Evolutionary conservation across 345 rosid species (phyloP).

Genomic region (Arabidopsis arenosa): DNA sequence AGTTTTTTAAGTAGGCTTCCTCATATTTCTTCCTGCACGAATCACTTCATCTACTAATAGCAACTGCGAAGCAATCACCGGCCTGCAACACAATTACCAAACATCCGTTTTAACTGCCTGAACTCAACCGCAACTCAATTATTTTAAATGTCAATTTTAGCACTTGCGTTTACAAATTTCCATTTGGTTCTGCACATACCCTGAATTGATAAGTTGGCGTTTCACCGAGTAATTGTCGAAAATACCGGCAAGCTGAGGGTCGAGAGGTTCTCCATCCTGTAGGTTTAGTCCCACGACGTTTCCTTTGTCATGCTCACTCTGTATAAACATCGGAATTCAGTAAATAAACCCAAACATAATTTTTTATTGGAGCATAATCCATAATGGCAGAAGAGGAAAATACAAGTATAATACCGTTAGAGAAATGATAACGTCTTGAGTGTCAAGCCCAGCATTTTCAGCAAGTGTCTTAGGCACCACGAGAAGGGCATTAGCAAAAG

Average conservation of each 20-base stretch:
- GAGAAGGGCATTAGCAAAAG: conserved; percentile 97
- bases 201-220: conserved; percentile 92
- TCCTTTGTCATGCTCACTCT: conserved; percentile 97
- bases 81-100: conserved; percentile 55
- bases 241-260: conserved; percentile 90
- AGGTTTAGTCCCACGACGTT: conserved; percentile 84
- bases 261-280: conserved; percentile 84
- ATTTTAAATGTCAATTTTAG: background rate
- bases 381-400: background rate
- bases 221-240: conserved; percentile 95
- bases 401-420: conserved; percentile 61
- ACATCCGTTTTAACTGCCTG: background rate
- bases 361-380: background rate
- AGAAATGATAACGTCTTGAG: conserved; percentile 90
- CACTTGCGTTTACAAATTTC: no score
- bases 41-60: conserved; percentile 96
- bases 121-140: background rate
- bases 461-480: conserved; percentile 96
- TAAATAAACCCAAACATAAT: background rate
- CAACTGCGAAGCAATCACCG: conserved; percentile 92
- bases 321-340: conserved; percentile 28
- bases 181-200: conserved; percentile 52
- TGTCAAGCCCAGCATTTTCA: conserved; percentile 95
- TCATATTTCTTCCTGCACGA: conserved; percentile 95
- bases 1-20: conserved; percentile 71